phyloP scores from a whole-genome alignment of 2,329 filamentous ascomycete genomes.

The Monilinia fructigena region DNA sequence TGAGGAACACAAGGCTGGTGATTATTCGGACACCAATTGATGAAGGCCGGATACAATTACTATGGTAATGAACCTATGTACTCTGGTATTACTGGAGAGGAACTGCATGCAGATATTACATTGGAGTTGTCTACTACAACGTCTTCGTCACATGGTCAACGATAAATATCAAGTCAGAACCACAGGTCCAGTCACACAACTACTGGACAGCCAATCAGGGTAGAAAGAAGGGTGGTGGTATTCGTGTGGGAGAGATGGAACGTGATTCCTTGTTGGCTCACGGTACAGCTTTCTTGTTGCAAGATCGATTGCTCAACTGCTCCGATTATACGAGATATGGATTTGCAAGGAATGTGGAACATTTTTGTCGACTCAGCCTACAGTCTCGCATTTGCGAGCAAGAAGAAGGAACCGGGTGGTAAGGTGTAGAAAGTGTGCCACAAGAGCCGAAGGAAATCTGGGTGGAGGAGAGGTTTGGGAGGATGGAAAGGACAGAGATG shows the following conservation, averaged over 20 bases:
- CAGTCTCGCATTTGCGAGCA: slow-evolving; percentile 65
- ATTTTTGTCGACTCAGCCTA: slow-evolving; percentile 84
- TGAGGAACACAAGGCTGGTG: slow-evolving; percentile 85
- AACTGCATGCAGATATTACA: slow-evolving; percentile 94
- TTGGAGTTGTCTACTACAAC: slow-evolving; percentile 98
- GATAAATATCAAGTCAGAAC: slow-evolving; percentile 99
- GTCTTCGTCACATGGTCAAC: slow-evolving; percentile 98
- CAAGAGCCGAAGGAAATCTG: slow-evolving; percentile 40
- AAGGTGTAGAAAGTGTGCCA: slow-evolving; percentile 75
- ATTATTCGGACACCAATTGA: slow-evolving; percentile 93
- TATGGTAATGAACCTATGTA: slow-evolving; percentile 99
- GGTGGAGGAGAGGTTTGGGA: slow-evolving; percentile 81
- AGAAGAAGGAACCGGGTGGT: slow-evolving; percentile 69
- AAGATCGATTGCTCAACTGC: slow-evolving; percentile 95
- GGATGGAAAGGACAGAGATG: slow-evolving; percentile 79
- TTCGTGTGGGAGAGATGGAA: slow-evolving; percentile 99
- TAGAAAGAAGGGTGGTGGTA: slow-evolving; percentile 92
- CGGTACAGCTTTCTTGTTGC: slow-evolving; percentile 89
- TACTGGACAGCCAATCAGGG: slow-evolving; percentile 95
- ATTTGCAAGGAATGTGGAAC: slow-evolving; percentile 87
- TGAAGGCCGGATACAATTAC: slow-evolving; percentile 95
- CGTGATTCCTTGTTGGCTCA: slow-evolving; percentile 92
- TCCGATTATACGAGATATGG: slow-evolving; percentile 87
- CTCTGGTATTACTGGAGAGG: slow-evolving; percentile 91
- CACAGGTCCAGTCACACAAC: slow-evolving; percentile 83